Percentiles rank a stretch among this genome's conserved stretches.
These are phyloP conservation scores for Populus hybrid DNA, from an alignment of 441 rosid species.

Conservation along the genomic window DNA sequence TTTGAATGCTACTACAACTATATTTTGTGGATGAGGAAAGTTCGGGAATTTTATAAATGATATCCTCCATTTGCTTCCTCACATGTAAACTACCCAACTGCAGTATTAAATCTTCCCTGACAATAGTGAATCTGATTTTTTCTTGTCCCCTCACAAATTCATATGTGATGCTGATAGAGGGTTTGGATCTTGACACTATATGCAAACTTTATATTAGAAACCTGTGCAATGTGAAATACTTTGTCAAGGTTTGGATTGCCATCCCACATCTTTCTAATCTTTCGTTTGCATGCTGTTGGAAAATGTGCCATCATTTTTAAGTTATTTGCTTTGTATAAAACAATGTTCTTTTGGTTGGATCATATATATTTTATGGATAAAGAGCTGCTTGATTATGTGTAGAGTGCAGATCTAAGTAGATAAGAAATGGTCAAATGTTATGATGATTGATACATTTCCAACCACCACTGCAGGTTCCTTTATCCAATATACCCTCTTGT, in stretches of 20 bases:
- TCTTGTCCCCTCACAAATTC: no score
- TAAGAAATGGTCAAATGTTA: background rate
- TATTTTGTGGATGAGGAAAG: background rate
- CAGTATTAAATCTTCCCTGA: background rate
- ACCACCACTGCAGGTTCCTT: slow-evolving; percentile 61
- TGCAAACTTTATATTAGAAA: no score
- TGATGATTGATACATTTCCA: slow-evolving; percentile 3
- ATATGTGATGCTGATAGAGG: no score
- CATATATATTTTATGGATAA: background rate
- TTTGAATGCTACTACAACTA: background rate
- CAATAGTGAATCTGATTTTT: background rate
- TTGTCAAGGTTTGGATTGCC: background rate
- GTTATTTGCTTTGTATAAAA: background rate
- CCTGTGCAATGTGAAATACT: no score
- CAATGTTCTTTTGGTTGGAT: background rate
- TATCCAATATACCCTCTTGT: slow-evolving; percentile 93
- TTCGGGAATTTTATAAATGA: background rate
- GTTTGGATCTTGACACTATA: no score
- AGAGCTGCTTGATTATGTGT: background rate
- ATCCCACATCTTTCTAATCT: background rate
- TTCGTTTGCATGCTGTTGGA: background rate
- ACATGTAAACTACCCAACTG: background rate
- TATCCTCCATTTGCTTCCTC: background rate
- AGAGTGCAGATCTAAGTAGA: background rate
- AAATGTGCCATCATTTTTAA: background rate